Percentiles rank a stretch among this genome's conserved stretches.
Conservation (phyloP, 1,139 yeast species). For the Hansenula anomala region DNA sequence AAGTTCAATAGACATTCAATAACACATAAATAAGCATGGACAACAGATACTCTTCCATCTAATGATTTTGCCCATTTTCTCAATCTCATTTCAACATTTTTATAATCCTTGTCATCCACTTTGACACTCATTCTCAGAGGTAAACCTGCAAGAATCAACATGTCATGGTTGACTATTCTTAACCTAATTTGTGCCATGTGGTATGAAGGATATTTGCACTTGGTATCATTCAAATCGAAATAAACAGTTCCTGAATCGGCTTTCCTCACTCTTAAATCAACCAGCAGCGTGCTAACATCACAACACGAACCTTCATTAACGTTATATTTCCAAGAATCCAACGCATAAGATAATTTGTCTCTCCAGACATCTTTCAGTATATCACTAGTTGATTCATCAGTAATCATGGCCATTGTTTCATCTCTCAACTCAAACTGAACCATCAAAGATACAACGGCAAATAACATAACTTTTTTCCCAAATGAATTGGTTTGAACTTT, state of each 20-base stretch:
- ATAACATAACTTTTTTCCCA: slow-evolving; percentile 52
- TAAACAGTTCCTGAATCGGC: neutral
- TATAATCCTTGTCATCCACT: slow-evolving; percentile 42
- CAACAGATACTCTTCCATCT: slow-evolving; percentile 35
- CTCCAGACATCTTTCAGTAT: slow-evolving; percentile 42
- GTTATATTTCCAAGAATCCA: slow-evolving; percentile 8
- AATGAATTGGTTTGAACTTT: slow-evolving; percentile 43
- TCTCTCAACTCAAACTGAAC: slow-evolving; percentile 65
- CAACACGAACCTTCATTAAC: slow-evolving; percentile 7
- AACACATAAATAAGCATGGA: slow-evolving; percentile 47
- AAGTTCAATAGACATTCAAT: slow-evolving; percentile 39
- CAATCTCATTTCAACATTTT: slow-evolving; percentile 41
- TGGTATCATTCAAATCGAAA: slow-evolving; percentile 24
- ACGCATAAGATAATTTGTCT: slow-evolving; percentile 24
- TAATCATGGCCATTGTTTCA: slow-evolving; percentile 7
- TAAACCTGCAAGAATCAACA: slow-evolving; percentile 64
- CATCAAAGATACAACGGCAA: slow-evolving; percentile 57
- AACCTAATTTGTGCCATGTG: slow-evolving; percentile 65
- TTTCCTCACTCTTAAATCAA: slow-evolving; percentile 3
- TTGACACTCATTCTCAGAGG: slow-evolving; percentile 64
- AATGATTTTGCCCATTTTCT: slow-evolving; percentile 40
- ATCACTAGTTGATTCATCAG: slow-evolving; percentile 19
- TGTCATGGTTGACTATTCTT: slow-evolving; percentile 58
- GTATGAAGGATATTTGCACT: slow-evolving; percentile 46
- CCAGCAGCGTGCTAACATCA: slow-evolving; percentile 3